A percentile compares a stretch with the other conserved stretches of the same genome.
Evolutionary conservation across 768 basidiomycete genomes (phyloP).

Genomic region (Leccinum longicurvipes): DNA sequence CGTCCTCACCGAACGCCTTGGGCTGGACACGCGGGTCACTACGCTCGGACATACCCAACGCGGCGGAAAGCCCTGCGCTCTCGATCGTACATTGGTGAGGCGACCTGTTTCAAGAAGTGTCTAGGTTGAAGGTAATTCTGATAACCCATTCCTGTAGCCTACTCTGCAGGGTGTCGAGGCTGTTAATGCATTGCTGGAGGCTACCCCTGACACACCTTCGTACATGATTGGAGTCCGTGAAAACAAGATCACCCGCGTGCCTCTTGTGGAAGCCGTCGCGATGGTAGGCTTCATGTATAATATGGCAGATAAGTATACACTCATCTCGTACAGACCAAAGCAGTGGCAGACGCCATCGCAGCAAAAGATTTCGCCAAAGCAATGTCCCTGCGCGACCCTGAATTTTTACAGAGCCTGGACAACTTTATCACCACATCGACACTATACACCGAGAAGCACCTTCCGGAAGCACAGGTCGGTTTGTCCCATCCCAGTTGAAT

Average conservation of each 20-base stretch:
- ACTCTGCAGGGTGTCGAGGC: slow-evolving; percentile 96
- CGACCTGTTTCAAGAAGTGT: neutral
- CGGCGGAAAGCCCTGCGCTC: slow-evolving; percentile 90
- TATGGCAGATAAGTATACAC: neutral
- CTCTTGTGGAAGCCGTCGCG: slow-evolving; percentile 89
- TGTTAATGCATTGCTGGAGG: slow-evolving; percentile 79
- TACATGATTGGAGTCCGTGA: slow-evolving; percentile 97
- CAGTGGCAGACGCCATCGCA: slow-evolving; percentile 78
- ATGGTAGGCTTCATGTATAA: slow-evolving; percentile 47
- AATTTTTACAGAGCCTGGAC: slow-evolving; percentile 82
- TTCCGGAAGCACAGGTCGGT: slow-evolving; percentile 50
- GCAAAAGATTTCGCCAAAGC: slow-evolving; percentile 83
- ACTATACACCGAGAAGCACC: slow-evolving; percentile 48
- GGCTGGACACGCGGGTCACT: slow-evolving; percentile 94
- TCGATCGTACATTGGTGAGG: slow-evolving; percentile 87
- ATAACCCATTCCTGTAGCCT: slow-evolving; percentile 50
- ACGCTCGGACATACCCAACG: slow-evolving; percentile 96
- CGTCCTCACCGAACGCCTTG: slow-evolving; percentile 79
- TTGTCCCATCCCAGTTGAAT: neutral
- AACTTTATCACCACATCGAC: slow-evolving; percentile 79
- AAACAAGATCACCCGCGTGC: slow-evolving; percentile 92
- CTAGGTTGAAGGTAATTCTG: neutral
- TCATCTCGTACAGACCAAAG: slow-evolving; percentile 61
- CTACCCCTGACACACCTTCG: slow-evolving; percentile 86
- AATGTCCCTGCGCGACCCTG: slow-evolving; percentile 85